Evolutionary conservation across 768 basidiomycete species (phyloP).

Genomic region (Collybia sordida): DNA sequence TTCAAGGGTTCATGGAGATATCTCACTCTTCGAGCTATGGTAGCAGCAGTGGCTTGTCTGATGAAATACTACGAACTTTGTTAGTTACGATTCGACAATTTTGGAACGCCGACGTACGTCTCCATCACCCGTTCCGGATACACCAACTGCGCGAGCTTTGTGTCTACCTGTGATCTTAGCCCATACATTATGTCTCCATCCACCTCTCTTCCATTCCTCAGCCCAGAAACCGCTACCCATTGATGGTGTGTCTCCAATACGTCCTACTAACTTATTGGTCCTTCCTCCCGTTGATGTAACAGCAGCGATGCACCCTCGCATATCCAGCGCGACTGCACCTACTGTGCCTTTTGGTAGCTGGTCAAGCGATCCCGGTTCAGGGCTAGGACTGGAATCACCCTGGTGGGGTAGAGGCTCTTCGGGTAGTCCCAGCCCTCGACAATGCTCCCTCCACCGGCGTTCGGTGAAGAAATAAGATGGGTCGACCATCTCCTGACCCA

Average conservation of each 20-base stretch:
- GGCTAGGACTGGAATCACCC: slow-evolving; percentile 15
- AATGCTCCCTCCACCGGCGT: slow-evolving; percentile 74
- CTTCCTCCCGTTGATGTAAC: slow-evolving; percentile 80
- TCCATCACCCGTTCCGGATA: slow-evolving; percentile 86
- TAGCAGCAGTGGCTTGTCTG: slow-evolving; percentile 62
- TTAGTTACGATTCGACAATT: slow-evolving; percentile 3
- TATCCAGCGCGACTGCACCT: slow-evolving; percentile 80
- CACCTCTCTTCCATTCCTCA: slow-evolving; percentile 60
- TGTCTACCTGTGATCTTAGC: slow-evolving; percentile 23
- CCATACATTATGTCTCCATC: slow-evolving; percentile 30
- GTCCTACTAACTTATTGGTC: slow-evolving; percentile 82
- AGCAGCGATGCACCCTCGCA: slow-evolving; percentile 67
- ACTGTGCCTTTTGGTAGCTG: slow-evolving; percentile 75
- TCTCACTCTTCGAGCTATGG: slow-evolving; percentile 66
- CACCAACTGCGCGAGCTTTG: slow-evolving; percentile 51
- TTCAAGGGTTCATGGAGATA: slow-evolving; percentile 56
- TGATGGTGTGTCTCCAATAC: slow-evolving; percentile 80
- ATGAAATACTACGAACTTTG: slow-evolving; percentile 65
- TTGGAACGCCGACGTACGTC: slow-evolving; percentile 50
- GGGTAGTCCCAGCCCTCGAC: slow-evolving; percentile 70
- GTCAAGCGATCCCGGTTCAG: slow-evolving; percentile 38
- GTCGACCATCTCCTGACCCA: slow-evolving; percentile 62
- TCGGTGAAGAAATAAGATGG: slow-evolving; percentile 80
- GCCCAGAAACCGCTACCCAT: slow-evolving; percentile 86
- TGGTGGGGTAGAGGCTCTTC: slow-evolving; percentile 54